These are phyloP conservation scores for Voacanga thouarsii DNA, from an alignment of 257 asterid genomes.

Conservation along the genomic window DNA sequence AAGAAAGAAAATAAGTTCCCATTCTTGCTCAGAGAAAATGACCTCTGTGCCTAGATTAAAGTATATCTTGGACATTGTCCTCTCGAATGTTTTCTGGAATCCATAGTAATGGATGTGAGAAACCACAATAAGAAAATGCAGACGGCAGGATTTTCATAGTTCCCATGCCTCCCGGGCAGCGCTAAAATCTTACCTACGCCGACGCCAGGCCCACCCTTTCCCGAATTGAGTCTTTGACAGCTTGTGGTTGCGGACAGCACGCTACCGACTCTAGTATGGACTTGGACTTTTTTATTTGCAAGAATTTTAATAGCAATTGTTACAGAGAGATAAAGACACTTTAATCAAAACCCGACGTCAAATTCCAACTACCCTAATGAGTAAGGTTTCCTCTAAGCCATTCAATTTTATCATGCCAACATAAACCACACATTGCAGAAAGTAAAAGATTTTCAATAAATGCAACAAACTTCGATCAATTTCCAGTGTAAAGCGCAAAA, in stretches of 20 bases:
- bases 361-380: slow-evolving; percentile 17
- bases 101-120: too few relatives aligned
- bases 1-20: too few relatives aligned
- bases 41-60: too few relatives aligned
- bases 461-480: not conserved
- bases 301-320: not conserved
- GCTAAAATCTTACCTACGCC: slow-evolving; percentile 9
- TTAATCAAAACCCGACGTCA: slow-evolving; percentile 5
- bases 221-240: slow-evolving; percentile 21
- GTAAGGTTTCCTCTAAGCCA: slow-evolving; percentile 12
- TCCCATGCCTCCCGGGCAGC: not conserved
- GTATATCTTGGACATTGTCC: too few relatives aligned
- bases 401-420: not conserved
- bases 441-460: not conserved
- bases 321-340: not conserved
- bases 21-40: too few relatives aligned
- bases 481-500: not conserved
- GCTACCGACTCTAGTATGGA: not conserved
- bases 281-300: slow-evolving; percentile 9
- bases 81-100: too few relatives aligned
- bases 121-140: not conserved
- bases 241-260: not conserved
- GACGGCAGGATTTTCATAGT: not conserved
- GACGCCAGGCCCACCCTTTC: slow-evolving; percentile 13
- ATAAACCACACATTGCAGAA: not conserved